These are phyloP conservation scores for Sclerotinia spermophila DNA, from an alignment of 2,329 filamentous ascomycete species.

Conservation along the genomic window DNA sequence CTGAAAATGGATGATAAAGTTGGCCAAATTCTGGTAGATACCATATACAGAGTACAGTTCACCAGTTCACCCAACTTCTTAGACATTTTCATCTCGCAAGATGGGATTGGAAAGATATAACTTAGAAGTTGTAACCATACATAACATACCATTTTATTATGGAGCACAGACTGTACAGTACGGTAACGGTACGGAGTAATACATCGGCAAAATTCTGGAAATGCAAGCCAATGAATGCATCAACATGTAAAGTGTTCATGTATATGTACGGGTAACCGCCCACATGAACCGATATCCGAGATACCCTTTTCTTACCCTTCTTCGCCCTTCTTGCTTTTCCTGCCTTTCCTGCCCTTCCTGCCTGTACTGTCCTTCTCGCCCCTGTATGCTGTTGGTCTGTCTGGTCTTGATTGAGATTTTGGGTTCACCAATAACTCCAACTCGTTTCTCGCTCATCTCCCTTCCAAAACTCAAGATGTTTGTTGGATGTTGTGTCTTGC, in stretches of 20 bases:
- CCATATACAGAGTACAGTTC: not conserved
- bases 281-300: constrained; percentile 1
- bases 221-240: constrained; percentile 7
- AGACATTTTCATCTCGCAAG: constrained; percentile 1
- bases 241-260: constrained; percentile 1
- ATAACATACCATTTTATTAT: not conserved
- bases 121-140: not conserved
- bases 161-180: not conserved
- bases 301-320: not conserved
- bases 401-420: not conserved
- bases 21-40: not conserved
- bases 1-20: not conserved
- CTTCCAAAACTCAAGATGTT: not conserved
- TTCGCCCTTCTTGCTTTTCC: not conserved
- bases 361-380: not conserved
- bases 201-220: constrained; percentile 4
- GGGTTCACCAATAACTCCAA: not conserved
- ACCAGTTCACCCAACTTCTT: not conserved
- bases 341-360: not conserved
- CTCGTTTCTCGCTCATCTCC: not conserved
- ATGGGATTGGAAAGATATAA: not conserved
- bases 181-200: not conserved
- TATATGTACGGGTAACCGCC: constrained; percentile 1
- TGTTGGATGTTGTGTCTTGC: constrained; percentile 8
- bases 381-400: not conserved